A percentile compares a stretch with the other conserved stretches of the same genome.
phyloP scores from a whole-genome alignment of 2,329 filamentous ascomycete genomes.

The Coniochaeta prunicola region DNA sequence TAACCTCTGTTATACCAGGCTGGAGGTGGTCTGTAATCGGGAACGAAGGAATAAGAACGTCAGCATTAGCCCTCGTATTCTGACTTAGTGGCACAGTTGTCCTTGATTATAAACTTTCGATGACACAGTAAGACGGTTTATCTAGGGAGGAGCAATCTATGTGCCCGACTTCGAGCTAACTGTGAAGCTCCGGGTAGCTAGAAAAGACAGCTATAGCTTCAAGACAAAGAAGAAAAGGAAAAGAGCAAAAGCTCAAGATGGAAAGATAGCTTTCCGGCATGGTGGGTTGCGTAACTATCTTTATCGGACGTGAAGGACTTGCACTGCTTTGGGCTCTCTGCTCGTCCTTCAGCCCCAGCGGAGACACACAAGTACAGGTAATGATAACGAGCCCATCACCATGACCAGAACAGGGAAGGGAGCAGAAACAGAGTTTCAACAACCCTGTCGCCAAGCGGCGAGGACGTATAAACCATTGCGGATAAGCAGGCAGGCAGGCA shows the following conservation, averaged over 20 bases:
- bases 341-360: neutral
- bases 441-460: neutral
- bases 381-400: neutral
- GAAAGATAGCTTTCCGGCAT: neutral
- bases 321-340: neutral
- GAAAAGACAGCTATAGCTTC: neutral
- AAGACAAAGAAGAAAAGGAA: neutral
- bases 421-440: neutral
- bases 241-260: neutral
- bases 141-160: neutral
- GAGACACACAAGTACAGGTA: neutral
- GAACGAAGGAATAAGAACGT: neutral
- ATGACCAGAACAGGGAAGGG: neutral
- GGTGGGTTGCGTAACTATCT: conserved; percentile 1
- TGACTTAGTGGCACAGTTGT: neutral
- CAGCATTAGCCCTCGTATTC: neutral
- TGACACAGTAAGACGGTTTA: neutral
- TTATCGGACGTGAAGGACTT: neutral
- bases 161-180: neutral
- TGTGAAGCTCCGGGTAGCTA: neutral
- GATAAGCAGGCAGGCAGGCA: neutral
- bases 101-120: neutral
- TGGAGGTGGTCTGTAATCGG: conserved; percentile 14
- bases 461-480: neutral
- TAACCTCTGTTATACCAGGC: conserved; percentile 10